Percentiles rank a stretch among this genome's conserved stretches.
Conservation (phyloP, 2,329 filamentous ascomycete genomes). For the Apiospora pterosperma region DNA sequence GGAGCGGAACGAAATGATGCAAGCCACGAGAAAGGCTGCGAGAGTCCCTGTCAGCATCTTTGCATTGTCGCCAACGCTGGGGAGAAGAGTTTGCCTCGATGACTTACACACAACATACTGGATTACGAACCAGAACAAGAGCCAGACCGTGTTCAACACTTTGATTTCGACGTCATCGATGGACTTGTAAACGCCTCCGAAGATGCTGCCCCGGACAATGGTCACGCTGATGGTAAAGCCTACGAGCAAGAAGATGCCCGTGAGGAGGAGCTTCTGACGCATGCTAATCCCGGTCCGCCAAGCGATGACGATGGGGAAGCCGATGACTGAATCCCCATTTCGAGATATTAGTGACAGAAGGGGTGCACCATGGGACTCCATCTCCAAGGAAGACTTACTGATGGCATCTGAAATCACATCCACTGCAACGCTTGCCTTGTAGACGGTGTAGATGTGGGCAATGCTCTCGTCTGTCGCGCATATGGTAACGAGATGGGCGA, state of each 20-base stretch:
- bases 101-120: conserved; percentile 12
- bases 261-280: conserved; percentile 14
- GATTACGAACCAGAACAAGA: conserved; percentile 15
- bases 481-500: not conserved
- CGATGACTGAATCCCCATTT: conserved; percentile 9
- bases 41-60: not conserved
- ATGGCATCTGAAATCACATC: conserved; percentile 13
- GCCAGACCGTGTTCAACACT: conserved; percentile 7
- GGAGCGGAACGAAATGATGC: conserved; percentile 17
- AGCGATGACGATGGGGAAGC: conserved; percentile 14
- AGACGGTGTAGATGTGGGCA: conserved; percentile 10
- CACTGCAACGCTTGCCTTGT: conserved; percentile 2
- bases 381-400: conserved; percentile 9
- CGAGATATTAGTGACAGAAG: not conserved
- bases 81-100: not conserved
- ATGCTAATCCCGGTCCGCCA: conserved; percentile 12
- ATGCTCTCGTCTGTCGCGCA: not conserved
- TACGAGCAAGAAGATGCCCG: conserved; percentile 13
- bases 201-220: conserved; percentile 16
- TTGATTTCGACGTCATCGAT: not conserved
- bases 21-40: conserved; percentile 16
- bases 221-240: conserved; percentile 16
- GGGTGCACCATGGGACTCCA: not conserved
- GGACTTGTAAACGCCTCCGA: conserved; percentile 9
- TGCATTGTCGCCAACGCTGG: not conserved